Base-by-base conservation (phyloP, 768 basidiomycete species). In the Wakefieldia striispora region DNA sequence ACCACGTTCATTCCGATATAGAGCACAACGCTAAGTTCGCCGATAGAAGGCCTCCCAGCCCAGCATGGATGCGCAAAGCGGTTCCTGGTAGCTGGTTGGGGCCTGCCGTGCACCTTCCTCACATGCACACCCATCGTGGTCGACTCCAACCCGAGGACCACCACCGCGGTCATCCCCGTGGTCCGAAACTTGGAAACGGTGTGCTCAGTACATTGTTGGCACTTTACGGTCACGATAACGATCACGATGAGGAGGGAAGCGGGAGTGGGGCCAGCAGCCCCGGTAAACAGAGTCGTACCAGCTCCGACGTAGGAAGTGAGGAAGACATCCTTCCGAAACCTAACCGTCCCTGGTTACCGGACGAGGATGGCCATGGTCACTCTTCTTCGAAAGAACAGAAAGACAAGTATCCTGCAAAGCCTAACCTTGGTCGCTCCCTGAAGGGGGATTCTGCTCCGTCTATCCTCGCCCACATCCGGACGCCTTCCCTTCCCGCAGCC, bases 121-220 rank as follows among this genome's bases (percentile, higher is more conserved):
- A 26, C 37, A 23, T 36, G 29, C 41, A 42, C 6, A 20, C 40
- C 14, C 55, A 20, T 21, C 46, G 24, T 11, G n/a, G 10, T 12
- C 41, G 14, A 31, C 48, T 43, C 9, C 47, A 55, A 35, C 37
- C 52, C 6, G 54, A 47, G 24, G 36, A 50, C 8, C 43, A 50
- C 20, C 42, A 34, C 35, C 45, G 13, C 31, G 52, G 44, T 27
- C 50, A 40, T 7, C 6, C 45, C 19, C 44, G 35, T 36, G 56
- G 48, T 43, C 43, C 58, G 24, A 48, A 56, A 6, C 53, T 63
- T 4, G 75, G 72, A 0, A 75, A 73, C 11, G 84, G 86, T 14
- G 79, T 90, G 6, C 73, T 90, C 5, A 82, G 84, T 3, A 75
- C 86, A 1, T 64, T 90, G 35, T 70, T 91, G 39, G 75, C 83